Conservation (phyloP, 2,329 filamentous ascomycete genomes). For the Mycosphaerelloides madeirae region DNA sequence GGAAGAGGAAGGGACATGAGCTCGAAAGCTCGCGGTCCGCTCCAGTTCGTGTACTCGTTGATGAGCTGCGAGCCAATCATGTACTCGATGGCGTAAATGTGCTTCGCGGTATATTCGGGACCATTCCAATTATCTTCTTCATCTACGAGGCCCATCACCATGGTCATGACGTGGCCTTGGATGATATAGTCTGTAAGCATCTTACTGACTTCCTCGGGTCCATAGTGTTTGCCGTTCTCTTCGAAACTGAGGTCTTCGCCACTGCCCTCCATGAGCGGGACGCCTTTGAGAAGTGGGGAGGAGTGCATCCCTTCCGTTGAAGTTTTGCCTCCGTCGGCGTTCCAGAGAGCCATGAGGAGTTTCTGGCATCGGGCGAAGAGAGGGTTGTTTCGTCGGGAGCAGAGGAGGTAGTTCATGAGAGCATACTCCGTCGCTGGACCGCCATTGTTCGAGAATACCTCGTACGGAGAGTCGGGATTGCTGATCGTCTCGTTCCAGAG, state of each 20-base stretch:
- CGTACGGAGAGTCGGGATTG: conserved; percentile 43
- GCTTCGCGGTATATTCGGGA: conserved; percentile 46
- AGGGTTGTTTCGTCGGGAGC: conserved; percentile 38
- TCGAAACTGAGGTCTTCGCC: conserved; percentile 18
- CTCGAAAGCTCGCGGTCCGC: conserved; percentile 47
- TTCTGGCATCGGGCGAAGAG: conserved; percentile 48
- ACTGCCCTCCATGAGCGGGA: conserved; percentile 35
- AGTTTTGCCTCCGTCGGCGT: conserved; percentile 36
- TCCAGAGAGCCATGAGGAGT: conserved; percentile 52
- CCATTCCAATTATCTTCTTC: conserved; percentile 51
- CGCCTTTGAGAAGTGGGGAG: conserved; percentile 45
- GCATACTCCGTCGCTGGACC: conserved; percentile 34
- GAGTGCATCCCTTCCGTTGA: conserved; percentile 50
- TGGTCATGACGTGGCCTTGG: conserved; percentile 50
- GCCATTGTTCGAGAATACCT: conserved; percentile 46
- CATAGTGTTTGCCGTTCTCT: conserved; percentile 31
- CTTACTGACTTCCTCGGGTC: conserved; percentile 33
- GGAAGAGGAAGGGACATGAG: conserved; percentile 46
- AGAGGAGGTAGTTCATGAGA: conserved; percentile 50
- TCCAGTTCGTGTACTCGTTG: conserved; percentile 51
- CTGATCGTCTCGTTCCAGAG: conserved; percentile 50
- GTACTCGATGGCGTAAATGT: conserved; percentile 49
- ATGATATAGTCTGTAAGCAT: conserved; percentile 55
- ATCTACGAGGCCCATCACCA: conserved; percentile 52
- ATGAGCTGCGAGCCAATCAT: conserved; percentile 51